Evolutionary conservation across 2,329 filamentous ascomycete genomes (phyloP), one percentile per base, ranked within the genome.

Genomic region (Blumeria graminis): DNA sequence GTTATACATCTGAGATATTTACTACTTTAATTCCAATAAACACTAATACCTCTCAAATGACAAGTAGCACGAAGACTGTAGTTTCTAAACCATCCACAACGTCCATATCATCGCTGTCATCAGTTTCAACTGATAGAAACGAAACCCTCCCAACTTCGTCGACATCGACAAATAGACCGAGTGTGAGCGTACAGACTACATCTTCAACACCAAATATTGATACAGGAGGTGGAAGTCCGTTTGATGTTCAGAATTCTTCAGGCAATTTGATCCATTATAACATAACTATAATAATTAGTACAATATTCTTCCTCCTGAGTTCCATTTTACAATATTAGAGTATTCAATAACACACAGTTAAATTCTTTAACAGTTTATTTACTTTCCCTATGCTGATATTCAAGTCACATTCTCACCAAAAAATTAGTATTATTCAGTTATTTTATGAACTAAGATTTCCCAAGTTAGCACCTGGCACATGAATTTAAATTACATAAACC

Each of bases 221-320:
- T 7, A 54, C 59, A 10, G 62, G 62, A 39, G 61, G 61, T 14
- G 63, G 63, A 36, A 61, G 60, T 60, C 63, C 63, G 9, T 64
- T 64, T 45, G 63, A 63, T 57, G 60, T 61, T 36, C 52, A 59
- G 10, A 22, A 34, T 50, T 50, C 32, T 34, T 18, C 16, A 39
- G 60, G 58, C 36, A 43, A 53, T 28, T 60, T 57, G 10, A 58
- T 33, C 53, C 56, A 54, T 5, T n/a, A 57, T 36, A 43, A 48
- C 6, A 38, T 16, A 36, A 28, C 22, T 28, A 28, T 28, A 28
- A 28, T 28, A 28, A 28, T 28, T 28, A 28, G 22, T 28, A 28
- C 22, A 28, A 28, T 28, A 28, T 28, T 1, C 22, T 28, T 28
- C 22, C 22, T 28, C 22, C 1, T 28, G 22, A 28, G 1, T 28